phyloP scores from a whole-genome alignment of 768 basidiomycete species.

The Hydnomerulius pinastri region DNA sequence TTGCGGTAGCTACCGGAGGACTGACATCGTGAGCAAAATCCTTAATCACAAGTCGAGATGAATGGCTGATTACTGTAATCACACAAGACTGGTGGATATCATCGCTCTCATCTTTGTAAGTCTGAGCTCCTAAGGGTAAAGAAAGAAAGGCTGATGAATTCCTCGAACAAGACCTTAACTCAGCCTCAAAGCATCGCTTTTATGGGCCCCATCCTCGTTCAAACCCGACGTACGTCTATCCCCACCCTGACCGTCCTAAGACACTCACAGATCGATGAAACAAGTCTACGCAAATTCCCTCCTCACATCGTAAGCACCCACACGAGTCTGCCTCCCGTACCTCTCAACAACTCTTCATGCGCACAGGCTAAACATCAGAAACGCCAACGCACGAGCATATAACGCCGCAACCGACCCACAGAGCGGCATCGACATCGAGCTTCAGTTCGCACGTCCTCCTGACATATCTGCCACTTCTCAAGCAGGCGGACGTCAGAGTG shows the following conservation, averaged over 20 bases:
- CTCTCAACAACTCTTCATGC: too few species aligned
- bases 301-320: slow-evolving; percentile 2
- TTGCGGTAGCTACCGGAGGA: slow-evolving; percentile 5
- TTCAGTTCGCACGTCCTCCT: slow-evolving; percentile 3
- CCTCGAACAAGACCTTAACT: slow-evolving; percentile 1
- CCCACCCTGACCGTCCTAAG: neutral
- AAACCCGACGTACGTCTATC: slow-evolving; percentile 6
- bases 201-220: slow-evolving; percentile 1
- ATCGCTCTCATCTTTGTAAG: slow-evolving; percentile 2
- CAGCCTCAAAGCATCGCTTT: slow-evolving; percentile 6
- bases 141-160: too few species aligned
- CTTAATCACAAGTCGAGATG: neutral
- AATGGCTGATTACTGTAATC: too few species aligned
- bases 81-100: slow-evolving; percentile 8
- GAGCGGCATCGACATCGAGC: neutral
- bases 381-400: neutral
- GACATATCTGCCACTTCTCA: neutral
- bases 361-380: slow-evolving; percentile 6
- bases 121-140: too few species aligned
- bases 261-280: neutral
- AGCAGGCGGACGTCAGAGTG: neutral
- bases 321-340: too few species aligned
- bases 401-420: neutral
- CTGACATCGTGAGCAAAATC: slow-evolving; percentile 2
- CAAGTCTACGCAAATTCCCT: slow-evolving; percentile 10